A percentile compares a stretch with the other conserved stretches of the same genome.
Evolutionary conservation across 257 asterid genomes (phyloP).

Genomic region (Plantago elongata): DNA sequence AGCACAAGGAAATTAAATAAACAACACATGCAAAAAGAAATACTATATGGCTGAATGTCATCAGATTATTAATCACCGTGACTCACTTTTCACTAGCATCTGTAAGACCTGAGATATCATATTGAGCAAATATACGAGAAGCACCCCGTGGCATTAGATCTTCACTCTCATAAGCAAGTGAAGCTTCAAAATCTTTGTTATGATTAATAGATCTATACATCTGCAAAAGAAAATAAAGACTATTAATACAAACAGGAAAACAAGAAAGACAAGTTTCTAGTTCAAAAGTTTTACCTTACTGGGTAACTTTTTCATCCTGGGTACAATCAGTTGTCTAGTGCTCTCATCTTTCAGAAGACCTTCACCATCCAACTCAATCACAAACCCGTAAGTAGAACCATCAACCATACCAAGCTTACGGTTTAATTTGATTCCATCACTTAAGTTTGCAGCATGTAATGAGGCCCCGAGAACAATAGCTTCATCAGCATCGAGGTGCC

Average conservation of each 20-base stretch:
- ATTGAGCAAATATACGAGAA: conserved; percentile 66
- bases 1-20: conserved; percentile 15
- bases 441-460: conserved; percentile 92
- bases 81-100: conserved; percentile 79
- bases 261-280: conserved; percentile 11
- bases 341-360: conserved; percentile 78
- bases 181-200: conserved; percentile 84
- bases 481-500: conserved; percentile 95
- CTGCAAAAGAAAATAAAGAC: conserved; percentile 34
- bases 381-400: conserved; percentile 87
- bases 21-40: conserved; percentile 9
- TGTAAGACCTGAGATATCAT: conserved; percentile 79
- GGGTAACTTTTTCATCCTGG: conserved; percentile 91
- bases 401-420: conserved; percentile 98
- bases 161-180: conserved; percentile 86
- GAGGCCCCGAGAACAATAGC: conserved; percentile 96
- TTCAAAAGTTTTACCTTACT: conserved; percentile 61
- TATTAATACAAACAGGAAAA: conserved; percentile 13
- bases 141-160: conserved; percentile 69
- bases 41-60: conserved; percentile 5
- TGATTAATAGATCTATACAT: conserved; percentile 88
- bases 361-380: conserved; percentile 72
- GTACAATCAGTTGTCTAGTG: conserved; percentile 77
- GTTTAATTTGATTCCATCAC: conserved; percentile 96
- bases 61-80: conserved; percentile 21